Evolutionary conservation across 306 rosid species (phyloP), one percentile per base, ranked within the genome.

Genomic region (Cicer yamashitae): DNA sequence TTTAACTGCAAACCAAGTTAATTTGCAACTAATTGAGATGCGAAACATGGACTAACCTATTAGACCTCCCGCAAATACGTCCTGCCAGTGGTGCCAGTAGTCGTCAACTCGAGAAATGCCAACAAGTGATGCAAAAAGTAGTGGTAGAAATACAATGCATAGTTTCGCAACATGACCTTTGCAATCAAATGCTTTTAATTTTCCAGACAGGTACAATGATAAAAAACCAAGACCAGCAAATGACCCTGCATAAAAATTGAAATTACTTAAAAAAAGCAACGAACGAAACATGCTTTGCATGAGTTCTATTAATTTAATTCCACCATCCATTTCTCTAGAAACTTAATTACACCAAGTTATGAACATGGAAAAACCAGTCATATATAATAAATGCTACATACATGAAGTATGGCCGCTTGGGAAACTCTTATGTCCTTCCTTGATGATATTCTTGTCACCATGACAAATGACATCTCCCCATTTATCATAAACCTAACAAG

Each of bases 11-110:
- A 20, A 52, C 58, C 6, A 47, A 74, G 47, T 25, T 68, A 69
- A 56, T 45, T 50, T 63, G 38, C 10, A 75, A 45, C 25, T 22
- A 56, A 73, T 22, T 63, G 58, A 64, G 10, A 47, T 13, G 71
- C 66, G 43, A 69, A 54, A 68, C 74, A 25, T 39, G 15, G 70
- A 82, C 93, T 57, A 57, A 93, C 98, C 98, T 54, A 91, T 57
- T 58, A 93, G 87, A 17, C 92, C 93, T 86, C 98, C 98, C 2
- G 90, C 94, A 84, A 93, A 87, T 71, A 93, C 98, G 9, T 93
- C 98, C 76, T 88, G 85, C 97, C 98, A 93, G 76, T 93, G 98
- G 84, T 93, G 98, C 98, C 98, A 89, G 71, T 93, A 93, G 82
- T 93, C 98, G 77, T 93, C 97, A 40, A 93, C 88, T 66, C 88